Percentiles rank a stretch among this genome's conserved stretches.
phyloP scores from a whole-genome alignment of 345 rosid genomes.

The Excoecaria agallocha region DNA sequence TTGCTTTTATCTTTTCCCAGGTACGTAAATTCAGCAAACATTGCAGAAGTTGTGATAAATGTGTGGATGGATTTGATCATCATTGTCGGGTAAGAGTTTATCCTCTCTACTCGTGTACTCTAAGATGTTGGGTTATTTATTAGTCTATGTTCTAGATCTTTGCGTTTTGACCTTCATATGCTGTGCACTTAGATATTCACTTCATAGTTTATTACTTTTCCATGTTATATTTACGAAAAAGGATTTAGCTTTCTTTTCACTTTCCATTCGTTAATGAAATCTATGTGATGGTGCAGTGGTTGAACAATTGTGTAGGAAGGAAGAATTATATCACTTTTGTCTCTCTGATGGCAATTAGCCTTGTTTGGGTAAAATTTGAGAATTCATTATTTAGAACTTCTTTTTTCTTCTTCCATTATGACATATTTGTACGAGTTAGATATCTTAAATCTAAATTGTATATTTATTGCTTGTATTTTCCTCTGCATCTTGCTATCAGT shows the following conservation, averaged over 20 bases:
- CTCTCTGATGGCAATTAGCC: constrained; percentile 84
- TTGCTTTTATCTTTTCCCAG: constrained; percentile 30
- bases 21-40: constrained; percentile 93
- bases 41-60: constrained; percentile 92
- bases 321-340: constrained; percentile 84
- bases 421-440: constrained; percentile 3
- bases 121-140: not conserved
- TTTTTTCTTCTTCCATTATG: constrained; percentile 6
- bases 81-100: constrained; percentile 75
- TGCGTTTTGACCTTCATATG: too few species aligned
- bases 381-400: not conserved
- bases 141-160: not conserved
- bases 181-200: not conserved
- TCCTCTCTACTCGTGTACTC: constrained; percentile 12
- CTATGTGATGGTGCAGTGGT: constrained; percentile 59
- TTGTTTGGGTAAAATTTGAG: constrained; percentile 67
- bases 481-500: constrained; percentile 47
- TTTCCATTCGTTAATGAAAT: constrained; percentile 6
- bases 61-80: constrained; percentile 97
- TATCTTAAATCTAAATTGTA: constrained; percentile 6
- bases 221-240: not conserved
- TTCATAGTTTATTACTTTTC: not conserved
- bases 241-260: not conserved
- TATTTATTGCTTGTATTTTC: not conserved
- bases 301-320: constrained; percentile 92